Evolutionary conservation across 2,329 filamentous ascomycete genomes (phyloP).

Genomic region (Rutstroemia sp.): DNA sequence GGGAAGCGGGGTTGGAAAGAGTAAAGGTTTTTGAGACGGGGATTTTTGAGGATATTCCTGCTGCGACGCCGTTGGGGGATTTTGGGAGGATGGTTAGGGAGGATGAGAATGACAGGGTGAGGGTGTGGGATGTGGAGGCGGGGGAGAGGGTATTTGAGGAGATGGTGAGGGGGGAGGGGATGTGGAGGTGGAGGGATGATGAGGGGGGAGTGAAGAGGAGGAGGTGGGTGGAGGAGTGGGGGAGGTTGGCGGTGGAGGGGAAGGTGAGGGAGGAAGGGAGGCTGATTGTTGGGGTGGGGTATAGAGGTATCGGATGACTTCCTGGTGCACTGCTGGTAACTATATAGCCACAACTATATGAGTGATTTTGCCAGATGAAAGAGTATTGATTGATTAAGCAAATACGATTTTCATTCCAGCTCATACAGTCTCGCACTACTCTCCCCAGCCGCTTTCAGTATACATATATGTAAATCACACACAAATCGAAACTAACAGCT

Average conservation of each 20-base stretch:
- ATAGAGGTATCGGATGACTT: neutral
- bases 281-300: neutral
- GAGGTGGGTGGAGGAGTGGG: conserved; percentile 1
- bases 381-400: too few species aligned
- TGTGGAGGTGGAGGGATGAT: neutral
- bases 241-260: neutral
- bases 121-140: neutral
- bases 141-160: neutral
- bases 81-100: neutral
- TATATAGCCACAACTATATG: too few species aligned
- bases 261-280: neutral
- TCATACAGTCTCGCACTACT: too few species aligned
- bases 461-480: too few species aligned
- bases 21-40: neutral
- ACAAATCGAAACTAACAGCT: too few species aligned
- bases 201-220: neutral
- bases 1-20: neutral
- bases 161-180: neutral
- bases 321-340: too few species aligned
- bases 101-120: neutral
- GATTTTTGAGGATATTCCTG: neutral
- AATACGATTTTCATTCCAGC: too few species aligned
- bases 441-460: too few species aligned
- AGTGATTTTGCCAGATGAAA: too few species aligned
- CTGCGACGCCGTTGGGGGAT: neutral